phyloP scores from a whole-genome alignment of 2,329 filamentous ascomycete genomes.

The Fusarium metavorans region DNA sequence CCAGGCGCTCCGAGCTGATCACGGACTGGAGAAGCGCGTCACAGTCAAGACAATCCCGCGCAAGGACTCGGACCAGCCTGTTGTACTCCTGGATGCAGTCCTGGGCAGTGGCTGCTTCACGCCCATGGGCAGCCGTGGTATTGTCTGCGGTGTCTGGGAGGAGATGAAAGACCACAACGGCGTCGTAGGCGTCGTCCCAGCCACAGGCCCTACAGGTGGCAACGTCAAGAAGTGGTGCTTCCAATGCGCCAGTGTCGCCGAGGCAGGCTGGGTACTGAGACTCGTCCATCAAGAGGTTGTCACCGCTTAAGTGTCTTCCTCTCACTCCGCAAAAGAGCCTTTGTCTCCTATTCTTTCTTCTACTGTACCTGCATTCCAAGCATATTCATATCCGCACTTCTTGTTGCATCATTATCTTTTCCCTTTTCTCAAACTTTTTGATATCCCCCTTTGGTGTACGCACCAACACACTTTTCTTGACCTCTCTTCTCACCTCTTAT shows the following conservation, averaged over 20 bases:
- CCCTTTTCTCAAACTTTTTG: slow-evolving; percentile 26
- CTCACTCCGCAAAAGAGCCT: not conserved
- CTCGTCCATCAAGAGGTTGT: slow-evolving; percentile 69
- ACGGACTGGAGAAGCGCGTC: slow-evolving; percentile 85
- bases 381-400: slow-evolving; percentile 6
- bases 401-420: slow-evolving; percentile 19
- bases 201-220: slow-evolving; percentile 64
- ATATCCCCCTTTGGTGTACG: slow-evolving; percentile 40
- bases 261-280: slow-evolving; percentile 68
- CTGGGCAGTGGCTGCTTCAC: slow-evolving; percentile 88
- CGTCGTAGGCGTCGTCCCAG: slow-evolving; percentile 63
- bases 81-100: slow-evolving; percentile 83
- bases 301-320: slow-evolving; percentile 44
- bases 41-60: slow-evolving; percentile 79
- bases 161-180: slow-evolving; percentile 74
- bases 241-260: slow-evolving; percentile 65
- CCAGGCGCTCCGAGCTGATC: slow-evolving; percentile 69
- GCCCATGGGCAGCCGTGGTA: slow-evolving; percentile 83
- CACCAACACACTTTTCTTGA: slow-evolving; percentile 20
- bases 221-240: slow-evolving; percentile 74
- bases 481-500: slow-evolving; percentile 14
- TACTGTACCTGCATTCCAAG: slow-evolving; percentile 18
- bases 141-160: slow-evolving; percentile 91
- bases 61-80: slow-evolving; percentile 65
- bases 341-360: not conserved